These are phyloP conservation scores for Gastrodia elata DNA, from an alignment of 106 monocot genomes.

Conservation along the genomic window DNA sequence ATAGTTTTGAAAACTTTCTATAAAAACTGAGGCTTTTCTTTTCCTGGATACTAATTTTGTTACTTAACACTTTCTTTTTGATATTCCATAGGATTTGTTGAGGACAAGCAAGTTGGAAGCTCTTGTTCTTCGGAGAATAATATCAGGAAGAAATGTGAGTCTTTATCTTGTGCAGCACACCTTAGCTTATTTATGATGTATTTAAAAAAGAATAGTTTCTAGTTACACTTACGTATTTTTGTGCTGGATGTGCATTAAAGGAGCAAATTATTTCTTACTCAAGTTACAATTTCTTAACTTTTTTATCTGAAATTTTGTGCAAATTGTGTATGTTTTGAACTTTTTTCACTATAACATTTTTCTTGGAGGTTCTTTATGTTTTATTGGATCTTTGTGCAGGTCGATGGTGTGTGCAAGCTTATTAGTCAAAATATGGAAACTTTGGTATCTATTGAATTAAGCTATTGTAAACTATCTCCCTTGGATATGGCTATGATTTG, in stretches of 20 bases:
- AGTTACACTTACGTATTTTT: background rate
- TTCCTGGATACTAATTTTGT: background rate
- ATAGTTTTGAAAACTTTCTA: background rate
- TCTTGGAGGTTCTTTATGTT: background rate
- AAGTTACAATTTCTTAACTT: background rate
- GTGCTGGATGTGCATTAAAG: background rate
- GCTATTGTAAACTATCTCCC: conserved; percentile 41
- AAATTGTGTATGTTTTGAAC: background rate
- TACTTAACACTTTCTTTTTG: background rate
- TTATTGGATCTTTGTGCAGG: conserved; percentile 24
- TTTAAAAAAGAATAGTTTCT: background rate
- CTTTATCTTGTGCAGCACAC: background rate
- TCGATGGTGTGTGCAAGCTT: conserved; percentile 62
- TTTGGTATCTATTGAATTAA: conserved; percentile 42
- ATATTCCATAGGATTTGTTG: conserved; percentile 41
- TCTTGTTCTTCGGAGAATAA: conserved; percentile 52
- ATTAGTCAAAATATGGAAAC: conserved; percentile 51
- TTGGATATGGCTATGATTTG: conserved; percentile 36
- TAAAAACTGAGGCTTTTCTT: background rate
- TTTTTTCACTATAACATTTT: background rate
- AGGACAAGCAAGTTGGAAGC: conserved; percentile 39
- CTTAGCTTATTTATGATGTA: background rate
- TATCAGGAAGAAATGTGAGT: conserved; percentile 44
- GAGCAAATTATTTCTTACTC: background rate
- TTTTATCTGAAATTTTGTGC: background rate